phyloP scores from a whole-genome alignment of 1,139 yeast species.

The Pichia sp. region DNA sequence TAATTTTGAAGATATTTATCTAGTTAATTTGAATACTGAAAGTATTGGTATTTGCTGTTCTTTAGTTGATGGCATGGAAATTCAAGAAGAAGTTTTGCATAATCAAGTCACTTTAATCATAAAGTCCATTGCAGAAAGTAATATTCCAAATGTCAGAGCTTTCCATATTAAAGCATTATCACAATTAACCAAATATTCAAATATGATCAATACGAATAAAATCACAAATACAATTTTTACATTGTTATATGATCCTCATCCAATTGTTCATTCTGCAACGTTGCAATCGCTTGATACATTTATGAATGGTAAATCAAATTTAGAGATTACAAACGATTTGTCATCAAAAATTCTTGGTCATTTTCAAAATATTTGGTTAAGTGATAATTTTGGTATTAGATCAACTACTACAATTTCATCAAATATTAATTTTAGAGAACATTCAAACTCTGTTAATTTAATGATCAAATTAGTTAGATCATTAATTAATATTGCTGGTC shows the following conservation, averaged over 20 bases:
- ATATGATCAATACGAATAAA: constrained; percentile 31
- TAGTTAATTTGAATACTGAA: constrained; percentile 51
- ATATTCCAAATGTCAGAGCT: constrained; percentile 63
- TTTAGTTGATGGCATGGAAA: constrained; percentile 31
- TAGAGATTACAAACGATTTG: constrained; percentile 39
- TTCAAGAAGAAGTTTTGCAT: constrained; percentile 32
- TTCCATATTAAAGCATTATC: constrained; percentile 58
- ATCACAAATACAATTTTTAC: constrained; percentile 56
- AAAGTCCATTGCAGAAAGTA: constrained; percentile 54
- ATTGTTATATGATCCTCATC: constrained; percentile 74
- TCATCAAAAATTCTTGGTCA: constrained; percentile 42
- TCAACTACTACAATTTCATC: constrained; percentile 39
- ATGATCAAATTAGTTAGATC: constrained; percentile 23
- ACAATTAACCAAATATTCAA: constrained; percentile 47
- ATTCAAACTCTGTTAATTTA: constrained; percentile 26
- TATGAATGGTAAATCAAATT: constrained; percentile 47
- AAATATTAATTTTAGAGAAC: constrained; percentile 41
- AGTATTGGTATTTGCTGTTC: constrained; percentile 58
- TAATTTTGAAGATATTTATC: constrained; percentile 36
- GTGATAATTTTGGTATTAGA: constrained; percentile 52
- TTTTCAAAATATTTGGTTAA: constrained; percentile 40
- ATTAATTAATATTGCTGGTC: constrained; percentile 28
- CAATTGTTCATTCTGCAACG: constrained; percentile 71
- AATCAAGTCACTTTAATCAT: constrained; percentile 51
- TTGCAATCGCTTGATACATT: constrained; percentile 53